Percentiles rank a stretch among this genome's conserved stretches.
These are phyloP conservation scores for Geranomyces variabilis DNA, from an alignment of 192 early-diverging fungal species.

Conservation along the genomic window DNA sequence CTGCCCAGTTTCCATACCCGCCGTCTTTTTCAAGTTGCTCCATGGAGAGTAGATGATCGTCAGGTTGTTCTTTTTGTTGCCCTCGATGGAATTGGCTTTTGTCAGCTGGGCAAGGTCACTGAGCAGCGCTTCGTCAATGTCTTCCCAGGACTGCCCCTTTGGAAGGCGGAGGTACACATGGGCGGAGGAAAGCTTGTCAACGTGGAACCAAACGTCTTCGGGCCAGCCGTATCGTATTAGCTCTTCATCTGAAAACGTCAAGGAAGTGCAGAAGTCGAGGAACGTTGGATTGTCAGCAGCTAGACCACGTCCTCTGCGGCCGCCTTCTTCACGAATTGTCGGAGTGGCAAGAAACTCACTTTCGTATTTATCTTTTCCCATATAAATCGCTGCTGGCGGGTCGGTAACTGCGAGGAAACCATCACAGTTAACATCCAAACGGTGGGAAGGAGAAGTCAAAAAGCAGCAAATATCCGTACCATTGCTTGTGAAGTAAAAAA, in stretches of 20 bases:
- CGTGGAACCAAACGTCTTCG: conserved; percentile 97
- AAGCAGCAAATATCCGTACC: not conserved
- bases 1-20: conserved; percentile 94
- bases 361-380: conserved; percentile 99
- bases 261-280: not conserved
- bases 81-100: conserved; percentile 97
- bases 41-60: conserved; percentile 89
- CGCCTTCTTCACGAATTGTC: no score
- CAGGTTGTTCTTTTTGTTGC: conserved; percentile 92
- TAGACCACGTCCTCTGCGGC: not conserved
- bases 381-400: conserved; percentile 79
- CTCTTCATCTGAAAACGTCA: conserved; percentile 66
- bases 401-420: conserved; percentile 13
- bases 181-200: conserved; percentile 95
- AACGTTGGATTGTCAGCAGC: not conserved
- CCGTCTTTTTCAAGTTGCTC: conserved; percentile 86
- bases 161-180: conserved; percentile 93
- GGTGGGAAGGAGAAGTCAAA: not conserved
- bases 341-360: conserved; percentile 51
- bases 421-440: not conserved
- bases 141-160: conserved; percentile 71
- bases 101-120: conserved; percentile 90
- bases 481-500: conserved; percentile 63
- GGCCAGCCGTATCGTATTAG: conserved; percentile 94
- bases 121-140: conserved; percentile 72